Evolutionary conservation across 768 basidiomycete genomes (phyloP).

Genomic region (Tylopilus felleus): DNA sequence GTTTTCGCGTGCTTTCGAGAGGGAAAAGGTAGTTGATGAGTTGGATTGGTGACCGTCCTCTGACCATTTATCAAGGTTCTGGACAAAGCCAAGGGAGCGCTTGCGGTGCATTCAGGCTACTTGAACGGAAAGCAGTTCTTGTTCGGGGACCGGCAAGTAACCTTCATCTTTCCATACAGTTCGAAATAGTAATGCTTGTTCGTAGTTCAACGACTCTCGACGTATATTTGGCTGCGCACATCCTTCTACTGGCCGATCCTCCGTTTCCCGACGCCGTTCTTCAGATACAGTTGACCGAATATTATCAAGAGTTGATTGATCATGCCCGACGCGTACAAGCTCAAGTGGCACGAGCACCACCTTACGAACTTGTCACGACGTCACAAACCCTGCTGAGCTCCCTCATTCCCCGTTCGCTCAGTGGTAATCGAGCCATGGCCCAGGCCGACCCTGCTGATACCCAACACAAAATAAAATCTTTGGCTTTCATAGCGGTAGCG

Average conservation of each 20-base stretch:
- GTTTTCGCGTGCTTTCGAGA: conserved; percentile 56
- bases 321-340: conserved; percentile 55
- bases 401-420: conserved; percentile 35
- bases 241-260: conserved; percentile 55
- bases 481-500: conserved; percentile 50
- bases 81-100: conserved; percentile 52
- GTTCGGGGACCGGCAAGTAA: conserved; percentile 46
- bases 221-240: conserved; percentile 62
- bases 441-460: conserved; percentile 39
- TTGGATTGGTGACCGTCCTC: background rate
- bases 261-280: conserved; percentile 62
- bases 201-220: conserved; percentile 63
- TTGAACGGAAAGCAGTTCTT: conserved; percentile 51
- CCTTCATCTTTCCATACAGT: background rate
- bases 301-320: conserved; percentile 53
- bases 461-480: conserved; percentile 47
- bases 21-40: conserved; percentile 47
- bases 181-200: background rate
- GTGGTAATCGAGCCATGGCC: conserved; percentile 9
- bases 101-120: conserved; percentile 58
- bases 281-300: conserved; percentile 48
- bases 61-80: conserved; percentile 43
- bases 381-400: conserved; percentile 33
- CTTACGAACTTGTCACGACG: conserved; percentile 17
- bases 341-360: conserved; percentile 27